Conservation (phyloP, 2,329 filamentous ascomycete genomes). For the Anthostomella pinea region DNA sequence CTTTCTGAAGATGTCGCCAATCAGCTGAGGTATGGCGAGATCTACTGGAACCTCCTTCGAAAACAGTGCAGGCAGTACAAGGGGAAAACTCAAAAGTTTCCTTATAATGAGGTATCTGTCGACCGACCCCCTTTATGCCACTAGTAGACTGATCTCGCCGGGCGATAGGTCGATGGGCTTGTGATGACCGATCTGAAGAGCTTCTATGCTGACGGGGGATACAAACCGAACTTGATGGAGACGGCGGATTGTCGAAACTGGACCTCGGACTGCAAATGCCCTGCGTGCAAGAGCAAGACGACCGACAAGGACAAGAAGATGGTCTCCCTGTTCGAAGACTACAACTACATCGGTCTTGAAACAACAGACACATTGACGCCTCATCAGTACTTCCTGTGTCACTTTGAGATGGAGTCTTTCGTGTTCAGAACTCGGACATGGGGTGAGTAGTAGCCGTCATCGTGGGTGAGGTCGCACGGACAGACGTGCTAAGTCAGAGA, state of each 20-base stretch:
- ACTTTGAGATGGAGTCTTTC: constrained; percentile 8
- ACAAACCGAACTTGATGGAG: background rate
- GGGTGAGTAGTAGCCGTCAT: constrained; percentile 19
- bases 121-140: no score
- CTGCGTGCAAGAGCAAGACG: constrained; percentile 3
- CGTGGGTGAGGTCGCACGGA: background rate
- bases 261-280: constrained; percentile 9
- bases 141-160: background rate
- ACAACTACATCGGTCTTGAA: constrained; percentile 5
- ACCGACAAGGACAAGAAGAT: background rate
- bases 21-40: constrained; percentile 7
- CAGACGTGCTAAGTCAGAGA: background rate
- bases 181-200: constrained; percentile 17
- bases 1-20: background rate
- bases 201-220: background rate
- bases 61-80: constrained; percentile 16
- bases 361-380: background rate
- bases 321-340: constrained; percentile 7
- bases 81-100: constrained; percentile 12
- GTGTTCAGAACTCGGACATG: constrained; percentile 22
- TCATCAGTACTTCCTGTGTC: constrained; percentile 19
- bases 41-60: constrained; percentile 10
- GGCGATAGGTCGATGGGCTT: constrained; percentile 12
- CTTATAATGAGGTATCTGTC: constrained; percentile 15
- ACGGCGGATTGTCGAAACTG: constrained; percentile 8